Evolutionary conservation across 2,329 filamentous ascomycete species (phyloP), one percentile per base, ranked within the genome.

Genomic region (Stemphylium beticola): DNA sequence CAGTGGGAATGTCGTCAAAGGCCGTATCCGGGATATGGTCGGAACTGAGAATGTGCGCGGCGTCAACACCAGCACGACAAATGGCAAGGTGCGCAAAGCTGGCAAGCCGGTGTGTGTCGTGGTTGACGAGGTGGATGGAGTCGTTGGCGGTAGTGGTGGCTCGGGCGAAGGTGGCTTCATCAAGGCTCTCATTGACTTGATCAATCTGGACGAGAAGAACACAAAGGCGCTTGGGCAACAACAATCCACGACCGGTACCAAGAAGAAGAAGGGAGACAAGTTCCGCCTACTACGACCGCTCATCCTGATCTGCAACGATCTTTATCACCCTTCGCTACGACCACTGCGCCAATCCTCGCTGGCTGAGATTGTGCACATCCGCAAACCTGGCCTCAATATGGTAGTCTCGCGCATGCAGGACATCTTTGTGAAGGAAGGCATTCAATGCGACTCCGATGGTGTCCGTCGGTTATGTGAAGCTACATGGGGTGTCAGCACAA

Each of bases 101-200:
- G 92, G 91, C 11, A 91, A 88, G 55, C 96, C 95, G 0, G 87
- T 97, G 0, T 99, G 95, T 64, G 90, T 99, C 4, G 84, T 99
- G 2, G 92, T 99, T 0, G 95, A 99, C 68, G 95, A 99, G 76
- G 95, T 98, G 1, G 95, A 99, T 71, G 95, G 95, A 36, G 95
- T 96, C 0, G 92, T 96, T 9, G 83, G 93, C 10, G 83, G 93
- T 10, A 66, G 60, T 34, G 88, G 89, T 4, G 80, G 82, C 29
- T 90, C 72, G 31, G 78, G 92, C 33, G 95, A 99, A 72, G 93
- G 93, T 46, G 95, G 95, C 0, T 99, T 99, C 63, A 87, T 99
- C 76, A 96, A 92, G 72, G 95, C 95, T 1, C 78, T 99, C 55
- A 93, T 99, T 58, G 95, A 99, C 65, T 82, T 99, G 4, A 88